Evolutionary conservation across 768 basidiomycete species (phyloP).

Genomic region (Rhodotorula diobovata): DNA sequence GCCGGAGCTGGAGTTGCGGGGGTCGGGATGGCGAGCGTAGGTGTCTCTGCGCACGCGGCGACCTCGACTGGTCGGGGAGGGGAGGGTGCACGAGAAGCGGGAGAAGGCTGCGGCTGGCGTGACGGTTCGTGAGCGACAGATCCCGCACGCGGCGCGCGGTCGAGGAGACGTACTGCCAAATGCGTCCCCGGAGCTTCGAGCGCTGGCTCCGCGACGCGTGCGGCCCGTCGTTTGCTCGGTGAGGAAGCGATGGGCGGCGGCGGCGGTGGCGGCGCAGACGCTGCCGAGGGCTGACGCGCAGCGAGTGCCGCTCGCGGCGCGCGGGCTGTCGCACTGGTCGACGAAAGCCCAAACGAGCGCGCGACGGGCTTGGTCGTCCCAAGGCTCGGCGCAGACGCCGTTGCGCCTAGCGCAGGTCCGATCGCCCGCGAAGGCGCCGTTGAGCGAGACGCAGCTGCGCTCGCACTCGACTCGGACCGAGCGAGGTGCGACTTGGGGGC

Average conservation of each 20-base stretch:
- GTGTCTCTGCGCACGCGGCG: background rate
- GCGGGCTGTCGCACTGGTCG: background rate
- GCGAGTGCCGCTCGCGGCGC: constrained; percentile 7
- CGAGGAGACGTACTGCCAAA: background rate
- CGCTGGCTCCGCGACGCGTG: background rate
- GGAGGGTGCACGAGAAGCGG: background rate
- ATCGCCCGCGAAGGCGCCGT: too few relatives aligned
- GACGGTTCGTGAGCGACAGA: background rate
- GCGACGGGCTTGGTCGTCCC: background rate
- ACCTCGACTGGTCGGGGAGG: too few relatives aligned
- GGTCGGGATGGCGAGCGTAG: background rate
- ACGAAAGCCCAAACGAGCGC: background rate
- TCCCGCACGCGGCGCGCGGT: too few relatives aligned
- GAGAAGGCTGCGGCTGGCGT: background rate
- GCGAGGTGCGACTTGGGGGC: background rate
- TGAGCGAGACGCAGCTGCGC: background rate
- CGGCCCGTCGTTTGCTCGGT: background rate
- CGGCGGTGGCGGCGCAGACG: background rate
- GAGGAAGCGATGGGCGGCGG: background rate
- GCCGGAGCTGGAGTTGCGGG: background rate
- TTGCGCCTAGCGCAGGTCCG: background rate
- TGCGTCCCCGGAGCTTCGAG: background rate
- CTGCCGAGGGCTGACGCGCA: background rate
- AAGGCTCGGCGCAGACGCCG: background rate
- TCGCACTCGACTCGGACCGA: background rate